These are phyloP conservation scores for Pythium utonaiense DNA, from an alignment of 352 stramenopile species.

Conservation along the genomic window DNA sequence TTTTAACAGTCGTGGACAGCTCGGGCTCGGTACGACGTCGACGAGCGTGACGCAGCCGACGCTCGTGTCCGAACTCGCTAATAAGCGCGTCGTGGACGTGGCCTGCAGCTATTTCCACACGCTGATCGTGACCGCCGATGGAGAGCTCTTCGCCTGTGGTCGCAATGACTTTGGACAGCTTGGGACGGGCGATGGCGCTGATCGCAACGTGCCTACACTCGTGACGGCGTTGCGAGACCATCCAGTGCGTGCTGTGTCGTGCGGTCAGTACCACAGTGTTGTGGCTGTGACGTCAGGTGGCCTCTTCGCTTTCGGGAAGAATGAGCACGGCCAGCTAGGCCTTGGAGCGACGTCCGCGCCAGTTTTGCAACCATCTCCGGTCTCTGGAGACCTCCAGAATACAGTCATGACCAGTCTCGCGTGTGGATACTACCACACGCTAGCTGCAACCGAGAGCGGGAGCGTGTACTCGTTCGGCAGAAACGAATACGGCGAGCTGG, in stretches of 20 bases:
- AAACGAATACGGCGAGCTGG: slow-evolving; percentile 93
- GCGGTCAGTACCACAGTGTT: slow-evolving; percentile 25
- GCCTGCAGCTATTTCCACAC: slow-evolving; percentile 94
- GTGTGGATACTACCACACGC: slow-evolving; percentile 92
- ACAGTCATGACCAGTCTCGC: slow-evolving; percentile 69
- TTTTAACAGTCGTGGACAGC: slow-evolving; percentile 90
- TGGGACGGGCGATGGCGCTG: slow-evolving; percentile 59
- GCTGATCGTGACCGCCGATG: slow-evolving; percentile 69
- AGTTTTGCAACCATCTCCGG: slow-evolving; percentile 41
- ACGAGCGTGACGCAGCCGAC: slow-evolving; percentile 46
- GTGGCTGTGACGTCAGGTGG: slow-evolving; percentile 38
- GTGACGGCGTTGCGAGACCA: slow-evolving; percentile 47
- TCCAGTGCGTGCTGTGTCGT: slow-evolving; percentile 64
- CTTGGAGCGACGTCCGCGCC: slow-evolving; percentile 48
- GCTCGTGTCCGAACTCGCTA: slow-evolving; percentile 37
- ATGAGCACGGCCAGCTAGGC: slow-evolving; percentile 90
- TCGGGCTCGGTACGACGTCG: slow-evolving; percentile 76
- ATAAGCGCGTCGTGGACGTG: slow-evolving; percentile 68
- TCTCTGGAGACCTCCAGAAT: slow-evolving; percentile 53
- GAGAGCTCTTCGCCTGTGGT: slow-evolving; percentile 83
- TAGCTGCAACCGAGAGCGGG: slow-evolving; percentile 63
- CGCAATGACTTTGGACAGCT: slow-evolving; percentile 93
- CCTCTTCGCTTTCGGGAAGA: slow-evolving; percentile 89
- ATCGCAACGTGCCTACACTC: slow-evolving; percentile 59
- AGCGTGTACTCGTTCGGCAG: slow-evolving; percentile 86